Percentiles rank a stretch among this genome's conserved stretches.
phyloP scores from a whole-genome alignment of 768 basidiomycete species.

The Naganishia onofrii region DNA sequence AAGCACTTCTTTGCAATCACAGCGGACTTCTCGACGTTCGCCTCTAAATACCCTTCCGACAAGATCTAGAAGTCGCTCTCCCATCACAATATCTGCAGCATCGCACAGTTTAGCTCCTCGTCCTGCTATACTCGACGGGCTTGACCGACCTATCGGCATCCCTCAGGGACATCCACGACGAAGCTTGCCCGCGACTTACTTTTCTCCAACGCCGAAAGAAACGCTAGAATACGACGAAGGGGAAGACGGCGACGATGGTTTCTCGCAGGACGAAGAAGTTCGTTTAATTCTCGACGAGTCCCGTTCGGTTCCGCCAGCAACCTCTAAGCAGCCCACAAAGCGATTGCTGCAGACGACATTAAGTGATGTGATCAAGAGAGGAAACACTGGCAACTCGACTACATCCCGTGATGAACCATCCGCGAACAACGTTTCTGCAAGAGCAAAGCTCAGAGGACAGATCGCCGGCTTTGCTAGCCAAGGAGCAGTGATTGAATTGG shows the following conservation, averaged over 20 bases:
- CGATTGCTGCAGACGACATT: conserved; percentile 60
- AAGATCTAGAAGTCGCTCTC: conserved; percentile 5
- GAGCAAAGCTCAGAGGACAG: conserved; percentile 55
- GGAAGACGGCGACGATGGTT: conserved; percentile 7
- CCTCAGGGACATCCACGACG: background rate
- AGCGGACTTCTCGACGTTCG: background rate
- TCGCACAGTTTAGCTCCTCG: conserved; percentile 1
- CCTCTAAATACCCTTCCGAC: background rate
- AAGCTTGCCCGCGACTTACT: conserved; percentile 15
- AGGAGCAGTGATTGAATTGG: conserved; percentile 50
- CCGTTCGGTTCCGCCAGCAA: background rate
- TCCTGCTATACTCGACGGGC: background rate
- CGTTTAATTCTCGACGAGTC: conserved; percentile 2
- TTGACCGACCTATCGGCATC: background rate
- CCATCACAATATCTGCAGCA: background rate
- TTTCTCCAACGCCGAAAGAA: conserved; percentile 18
- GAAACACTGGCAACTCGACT: background rate
- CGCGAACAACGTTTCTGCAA: conserved; percentile 18
- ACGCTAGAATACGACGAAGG: conserved; percentile 30
- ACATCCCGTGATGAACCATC: background rate
- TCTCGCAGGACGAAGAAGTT: conserved; percentile 15
- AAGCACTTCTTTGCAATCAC: background rate
- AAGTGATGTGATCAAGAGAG: conserved; percentile 54
- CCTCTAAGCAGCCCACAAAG: conserved; percentile 53
- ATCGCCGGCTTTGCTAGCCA: conserved; percentile 61